These are phyloP conservation scores for Phyllosticta citribraziliensis DNA, from an alignment of 2,329 filamentous ascomycete species.

Conservation along the genomic window DNA sequence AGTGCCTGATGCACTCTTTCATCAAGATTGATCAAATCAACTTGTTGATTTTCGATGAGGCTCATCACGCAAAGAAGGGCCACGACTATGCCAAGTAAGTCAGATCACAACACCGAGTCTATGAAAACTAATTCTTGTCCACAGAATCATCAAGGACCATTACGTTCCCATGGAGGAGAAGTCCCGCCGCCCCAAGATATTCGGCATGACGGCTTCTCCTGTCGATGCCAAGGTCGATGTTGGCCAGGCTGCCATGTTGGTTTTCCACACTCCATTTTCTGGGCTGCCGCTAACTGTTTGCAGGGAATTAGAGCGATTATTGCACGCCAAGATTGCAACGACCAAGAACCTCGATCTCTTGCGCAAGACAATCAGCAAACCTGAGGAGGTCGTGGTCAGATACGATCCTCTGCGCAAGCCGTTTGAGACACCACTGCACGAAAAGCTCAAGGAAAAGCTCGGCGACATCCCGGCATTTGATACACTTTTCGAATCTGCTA, in stretches of 20 bases:
- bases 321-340: conserved; percentile 79
- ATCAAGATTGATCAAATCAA: conserved; percentile 76
- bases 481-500: conserved; percentile 50
- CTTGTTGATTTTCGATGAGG: conserved; percentile 88
- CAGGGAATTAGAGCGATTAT: conserved; percentile 59
- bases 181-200: conserved; percentile 58
- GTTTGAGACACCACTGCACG: conserved; percentile 57
- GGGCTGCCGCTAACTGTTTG: neutral
- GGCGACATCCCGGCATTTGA: conserved; percentile 44
- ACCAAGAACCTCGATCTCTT: conserved; percentile 51
- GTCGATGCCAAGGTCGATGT: conserved; percentile 75
- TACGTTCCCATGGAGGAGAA: conserved; percentile 48
- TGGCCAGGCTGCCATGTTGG: conserved; percentile 48
- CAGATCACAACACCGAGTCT: too few species aligned
- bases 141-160: conserved; percentile 70
- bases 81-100: conserved; percentile 65
- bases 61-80: conserved; percentile 89
- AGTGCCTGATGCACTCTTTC: conserved; percentile 69
- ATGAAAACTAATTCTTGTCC: neutral
- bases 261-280: conserved; percentile 7
- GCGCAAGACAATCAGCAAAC: conserved; percentile 48
- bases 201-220: conserved; percentile 96
- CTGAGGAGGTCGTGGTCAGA: conserved; percentile 47
- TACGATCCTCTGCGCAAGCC: conserved; percentile 45
- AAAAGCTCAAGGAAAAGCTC: conserved; percentile 44